phyloP scores from a whole-genome alignment of 257 asterid genomes.

The Echium plantagineum region DNA sequence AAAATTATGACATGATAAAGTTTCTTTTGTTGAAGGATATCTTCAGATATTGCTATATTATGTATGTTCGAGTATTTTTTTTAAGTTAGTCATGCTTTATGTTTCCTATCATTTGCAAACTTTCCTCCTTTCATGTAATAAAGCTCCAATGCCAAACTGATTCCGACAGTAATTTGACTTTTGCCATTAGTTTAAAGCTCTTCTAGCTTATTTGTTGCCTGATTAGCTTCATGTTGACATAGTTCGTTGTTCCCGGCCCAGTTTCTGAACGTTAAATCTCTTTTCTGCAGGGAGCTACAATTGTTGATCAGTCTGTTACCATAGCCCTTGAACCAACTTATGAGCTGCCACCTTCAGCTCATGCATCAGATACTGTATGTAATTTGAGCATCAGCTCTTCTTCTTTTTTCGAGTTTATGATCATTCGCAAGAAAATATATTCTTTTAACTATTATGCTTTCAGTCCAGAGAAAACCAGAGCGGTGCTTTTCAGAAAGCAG shows the following conservation, averaged over 20 bases:
- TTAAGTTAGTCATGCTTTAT: neutral
- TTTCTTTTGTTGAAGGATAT: too few relatives aligned
- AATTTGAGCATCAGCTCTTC: neutral
- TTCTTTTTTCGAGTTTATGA: neutral
- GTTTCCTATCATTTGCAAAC: neutral
- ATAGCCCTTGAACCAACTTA: slow-evolving; percentile 16
- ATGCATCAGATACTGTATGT: slow-evolving; percentile 9
- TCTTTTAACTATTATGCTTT: neutral
- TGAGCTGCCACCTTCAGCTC: slow-evolving; percentile 13
- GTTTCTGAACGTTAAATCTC: neutral
- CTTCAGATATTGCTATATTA: too few relatives aligned
- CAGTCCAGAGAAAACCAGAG: slow-evolving; percentile 20
- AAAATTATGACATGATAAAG: too few relatives aligned
- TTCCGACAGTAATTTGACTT: neutral
- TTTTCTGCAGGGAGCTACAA: slow-evolving; percentile 20
- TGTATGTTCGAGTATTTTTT: too few relatives aligned
- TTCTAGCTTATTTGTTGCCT: too few relatives aligned
- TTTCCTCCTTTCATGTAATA: neutral
- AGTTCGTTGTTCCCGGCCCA: neutral
- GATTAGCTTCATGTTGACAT: neutral
- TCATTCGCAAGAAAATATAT: neutral
- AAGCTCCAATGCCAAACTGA: too few relatives aligned
- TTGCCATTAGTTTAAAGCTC: too few relatives aligned
- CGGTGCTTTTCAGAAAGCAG: slow-evolving; percentile 31
- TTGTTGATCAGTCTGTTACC: slow-evolving; percentile 18